Evolutionary conservation across 2,329 filamentous ascomycete genomes (phyloP), one percentile per base, ranked within the genome.

Genomic region (Sporothrix brasiliensis): DNA sequence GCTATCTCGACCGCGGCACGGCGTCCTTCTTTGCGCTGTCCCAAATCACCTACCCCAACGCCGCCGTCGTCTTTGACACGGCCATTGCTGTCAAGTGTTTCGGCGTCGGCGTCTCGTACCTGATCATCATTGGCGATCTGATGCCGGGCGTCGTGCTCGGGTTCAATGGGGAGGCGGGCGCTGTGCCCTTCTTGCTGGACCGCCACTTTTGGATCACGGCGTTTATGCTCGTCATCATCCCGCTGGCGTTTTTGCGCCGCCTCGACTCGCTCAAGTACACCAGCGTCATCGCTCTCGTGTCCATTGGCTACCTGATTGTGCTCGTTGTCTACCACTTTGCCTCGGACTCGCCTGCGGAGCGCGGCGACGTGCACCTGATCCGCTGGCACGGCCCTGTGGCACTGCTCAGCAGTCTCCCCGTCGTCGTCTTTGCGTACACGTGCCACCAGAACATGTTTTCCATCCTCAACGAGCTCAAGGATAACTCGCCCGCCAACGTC

Each of bases 371-470:
- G 72, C 88, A 91, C 65, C 82, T 93, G 41, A 85, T 97, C 73
- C 83, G 87, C 73, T 97, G 93, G 90, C 90, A 89, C 56, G 92
- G 94, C 9, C 85, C 92, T 3, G 84, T 97, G 11, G 87, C 91
- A 49, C 89, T 91, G 7, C 84, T 99, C 68, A 93, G 92, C 75
- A 94, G 92, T 73, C 88, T 99, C 74, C 95, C 95, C 0, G 93
- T 99, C 68, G 94, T 98, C 70, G 92, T 99, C 2, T 99, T 99
- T 83, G 95, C 94, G n/a, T 99, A 98, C 79, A 99, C 95, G 1
- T 99, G 95, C 79, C 95, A 99, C 80, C 95, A 99, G 77, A 99
- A 99, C 92, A 99, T 99, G 95, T 99, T 99, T 79, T 97, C 94
- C 13, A 97, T 99, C 74, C 83, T 99, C 58, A 99, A 99, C 77